A percentile compares a stretch with the other conserved stretches of the same genome.
Conservation (phyloP, 106 monocot species). For the Gastrodia elata region DNA sequence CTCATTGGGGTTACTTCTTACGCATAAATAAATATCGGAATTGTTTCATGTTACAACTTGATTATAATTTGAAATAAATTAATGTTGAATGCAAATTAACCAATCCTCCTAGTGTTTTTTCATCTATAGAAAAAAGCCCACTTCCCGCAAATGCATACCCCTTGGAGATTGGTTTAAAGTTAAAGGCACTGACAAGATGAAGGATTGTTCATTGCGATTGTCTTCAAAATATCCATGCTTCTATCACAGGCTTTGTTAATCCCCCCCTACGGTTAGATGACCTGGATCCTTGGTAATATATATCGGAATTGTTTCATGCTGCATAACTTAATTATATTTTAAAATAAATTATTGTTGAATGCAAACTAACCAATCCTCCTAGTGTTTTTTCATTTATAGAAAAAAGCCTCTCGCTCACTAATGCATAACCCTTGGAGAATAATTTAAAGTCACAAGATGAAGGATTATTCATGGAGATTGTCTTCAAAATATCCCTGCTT, state of each 20-base stretch:
- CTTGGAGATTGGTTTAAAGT: not conserved
- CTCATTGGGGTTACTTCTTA: too few relatives aligned
- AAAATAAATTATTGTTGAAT: too few relatives aligned
- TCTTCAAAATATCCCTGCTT: not conserved
- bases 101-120: not conserved
- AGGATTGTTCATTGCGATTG: not conserved
- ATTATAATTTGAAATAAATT: too few relatives aligned
- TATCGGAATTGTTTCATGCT: too few relatives aligned
- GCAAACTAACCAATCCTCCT: too few relatives aligned
- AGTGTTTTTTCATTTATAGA: not conserved
- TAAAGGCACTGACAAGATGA: too few relatives aligned
- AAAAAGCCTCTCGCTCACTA: not conserved
- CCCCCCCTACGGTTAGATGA: too few relatives aligned
- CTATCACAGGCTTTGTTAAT: not conserved
- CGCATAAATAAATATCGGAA: too few relatives aligned
- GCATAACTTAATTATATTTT: too few relatives aligned
- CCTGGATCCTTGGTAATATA: too few relatives aligned
- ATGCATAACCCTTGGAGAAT: not conserved
- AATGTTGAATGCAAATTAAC: too few relatives aligned
- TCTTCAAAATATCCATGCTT: not conserved
- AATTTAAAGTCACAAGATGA: not conserved
- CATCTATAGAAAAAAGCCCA: not conserved
- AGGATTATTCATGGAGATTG: not conserved
- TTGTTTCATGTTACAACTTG: too few relatives aligned
- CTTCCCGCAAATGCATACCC: not conserved